Base-by-base conservation (phyloP, 2,329 filamentous ascomycete genomes). In the Apiospora kogelbergensis region DNA sequence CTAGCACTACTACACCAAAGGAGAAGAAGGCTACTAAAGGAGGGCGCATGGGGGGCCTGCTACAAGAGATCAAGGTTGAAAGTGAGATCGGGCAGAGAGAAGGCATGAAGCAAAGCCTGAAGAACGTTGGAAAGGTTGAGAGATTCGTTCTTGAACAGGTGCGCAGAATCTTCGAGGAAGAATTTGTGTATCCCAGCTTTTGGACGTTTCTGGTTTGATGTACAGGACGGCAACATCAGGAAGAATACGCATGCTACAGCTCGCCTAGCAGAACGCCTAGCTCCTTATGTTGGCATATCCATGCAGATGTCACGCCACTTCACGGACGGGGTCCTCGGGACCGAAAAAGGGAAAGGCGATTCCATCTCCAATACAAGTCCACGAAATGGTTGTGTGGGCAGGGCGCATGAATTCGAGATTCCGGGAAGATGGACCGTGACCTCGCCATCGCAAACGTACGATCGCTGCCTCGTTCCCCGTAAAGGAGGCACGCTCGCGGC, bases 81-180 rank as follows among this genome's bases (percentile, higher is more conserved):
- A 98, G 95, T 79, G 96, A 99, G 82, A 99, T 99, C 79, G 96
- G 96, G 7, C 91, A 96, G 79, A 90, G 94, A 73, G 94, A 97
- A 76, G 91, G 92, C 70, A 93, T 94, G 33, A 97, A 96, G 82
- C 95, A 98, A 82, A 96, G 95, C 63, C 83, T 99, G 70, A 98
- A 98, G 85, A 99, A 99, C 79, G 95, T 99, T 65, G 95, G 96
- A 70, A 99, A 99, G 85, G 96, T 99, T 69, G 96, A 99, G 83
- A 92, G 94, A 76, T 99, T 99, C 79, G 94, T 99, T 68, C 85
- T 99, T 70, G 95, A 98, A 79, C 95, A 98, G 81, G 96, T 99
- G 71, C 90, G 95, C 78, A 89, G 94, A 77, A 98, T 99, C 75
- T 98, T 99, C 77, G 96, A 99, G 81, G 96, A 98, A 78, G 96